A percentile compares a stretch with the other conserved stretches of the same genome.
phyloP scores from a whole-genome alignment of 202 grass and related monocot genomes.

The Musa balbisiana region DNA sequence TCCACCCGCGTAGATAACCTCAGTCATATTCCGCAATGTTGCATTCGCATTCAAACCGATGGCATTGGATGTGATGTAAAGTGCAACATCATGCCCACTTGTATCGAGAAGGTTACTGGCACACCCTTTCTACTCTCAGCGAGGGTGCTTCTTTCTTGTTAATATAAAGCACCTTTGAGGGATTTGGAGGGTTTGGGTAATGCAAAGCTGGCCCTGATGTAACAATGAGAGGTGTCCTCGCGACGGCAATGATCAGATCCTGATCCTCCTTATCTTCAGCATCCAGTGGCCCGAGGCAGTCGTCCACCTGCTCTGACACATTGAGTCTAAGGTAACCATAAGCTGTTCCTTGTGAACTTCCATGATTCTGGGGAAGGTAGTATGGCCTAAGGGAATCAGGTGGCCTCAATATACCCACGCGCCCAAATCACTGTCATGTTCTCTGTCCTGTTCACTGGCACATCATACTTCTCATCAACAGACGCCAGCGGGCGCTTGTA shows the following conservation, averaged over 20 bases:
- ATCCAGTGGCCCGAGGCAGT: slow-evolving; percentile 63
- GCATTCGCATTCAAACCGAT: slow-evolving; percentile 82
- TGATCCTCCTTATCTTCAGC: slow-evolving; percentile 94
- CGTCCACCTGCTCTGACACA: slow-evolving; percentile 26
- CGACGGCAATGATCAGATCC: slow-evolving; percentile 54
- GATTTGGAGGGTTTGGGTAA: slow-evolving; percentile 79
- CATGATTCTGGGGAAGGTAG: slow-evolving; percentile 69
- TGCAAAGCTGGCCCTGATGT: slow-evolving; percentile 53
- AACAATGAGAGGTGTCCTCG: slow-evolving; percentile 51
- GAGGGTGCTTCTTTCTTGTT: slow-evolving; percentile 96
- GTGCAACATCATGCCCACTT: slow-evolving; percentile 69
- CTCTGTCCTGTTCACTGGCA: slow-evolving; percentile 36
- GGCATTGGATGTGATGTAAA: slow-evolving; percentile 76
- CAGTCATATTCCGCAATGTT: slow-evolving; percentile 46
- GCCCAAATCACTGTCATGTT: slow-evolving; percentile 88
- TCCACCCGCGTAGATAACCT: slow-evolving; percentile 61
- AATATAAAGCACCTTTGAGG: slow-evolving; percentile 72
- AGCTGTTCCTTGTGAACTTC: slow-evolving; percentile 24
- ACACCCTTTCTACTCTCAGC: slow-evolving; percentile 92
- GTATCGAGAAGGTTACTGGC: slow-evolving; percentile 73
- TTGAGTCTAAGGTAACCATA: slow-evolving; percentile 56
- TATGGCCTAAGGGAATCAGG: slow-evolving; percentile 70
- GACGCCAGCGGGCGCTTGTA: slow-evolving; percentile 48
- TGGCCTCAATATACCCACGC: slow-evolving; percentile 59
- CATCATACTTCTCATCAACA: slow-evolving; percentile 59